A percentile compares a stretch with the other conserved stretches of the same genome.
phyloP scores from a whole-genome alignment of 306 rosid species.

The Vigna radiata region DNA sequence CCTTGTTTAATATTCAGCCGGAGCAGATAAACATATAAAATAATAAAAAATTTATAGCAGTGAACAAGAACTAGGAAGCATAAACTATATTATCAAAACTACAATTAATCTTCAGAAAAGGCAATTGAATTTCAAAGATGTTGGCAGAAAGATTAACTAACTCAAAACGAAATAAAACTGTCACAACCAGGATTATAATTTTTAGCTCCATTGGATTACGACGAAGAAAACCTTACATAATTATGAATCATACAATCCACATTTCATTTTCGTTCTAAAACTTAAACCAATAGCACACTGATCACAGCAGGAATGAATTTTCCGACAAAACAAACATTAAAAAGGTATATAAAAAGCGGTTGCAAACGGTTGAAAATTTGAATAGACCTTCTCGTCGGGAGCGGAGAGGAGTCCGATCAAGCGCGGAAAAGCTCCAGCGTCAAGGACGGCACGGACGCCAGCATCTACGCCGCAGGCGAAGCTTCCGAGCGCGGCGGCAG shows the following conservation, averaged over 20 bases:
- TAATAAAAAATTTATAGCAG: not conserved
- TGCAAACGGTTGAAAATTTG: slow-evolving; percentile 16
- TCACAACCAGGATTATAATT: not conserved
- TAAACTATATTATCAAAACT: not conserved
- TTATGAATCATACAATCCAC: slow-evolving; percentile 17
- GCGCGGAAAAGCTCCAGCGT: slow-evolving; percentile 72
- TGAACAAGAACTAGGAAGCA: slow-evolving; percentile 1
- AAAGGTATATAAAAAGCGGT: not conserved
- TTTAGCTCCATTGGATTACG: not conserved
- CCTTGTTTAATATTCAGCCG: not conserved
- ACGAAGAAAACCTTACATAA: slow-evolving; percentile 8
- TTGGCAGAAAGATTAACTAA: slow-evolving; percentile 1
- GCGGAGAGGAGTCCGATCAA: slow-evolving; percentile 69
- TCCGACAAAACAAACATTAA: slow-evolving; percentile 15
- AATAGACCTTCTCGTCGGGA: slow-evolving; percentile 73
- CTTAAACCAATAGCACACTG: not conserved
- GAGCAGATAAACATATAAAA: not conserved
- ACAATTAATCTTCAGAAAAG: slow-evolving; percentile 18
- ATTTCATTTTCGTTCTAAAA: not conserved
- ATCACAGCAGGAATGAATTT: slow-evolving; percentile 1
- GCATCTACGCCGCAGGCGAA: slow-evolving; percentile 89
- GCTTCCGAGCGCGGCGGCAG: slow-evolving; percentile 90
- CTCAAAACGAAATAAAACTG: slow-evolving; percentile 2
- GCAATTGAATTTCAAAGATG: slow-evolving; percentile 14
- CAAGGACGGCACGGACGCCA: slow-evolving; percentile 89